These are phyloP conservation scores for Dipteronia sinensis DNA, from an alignment of 345 rosid species.

Conservation along the genomic window DNA sequence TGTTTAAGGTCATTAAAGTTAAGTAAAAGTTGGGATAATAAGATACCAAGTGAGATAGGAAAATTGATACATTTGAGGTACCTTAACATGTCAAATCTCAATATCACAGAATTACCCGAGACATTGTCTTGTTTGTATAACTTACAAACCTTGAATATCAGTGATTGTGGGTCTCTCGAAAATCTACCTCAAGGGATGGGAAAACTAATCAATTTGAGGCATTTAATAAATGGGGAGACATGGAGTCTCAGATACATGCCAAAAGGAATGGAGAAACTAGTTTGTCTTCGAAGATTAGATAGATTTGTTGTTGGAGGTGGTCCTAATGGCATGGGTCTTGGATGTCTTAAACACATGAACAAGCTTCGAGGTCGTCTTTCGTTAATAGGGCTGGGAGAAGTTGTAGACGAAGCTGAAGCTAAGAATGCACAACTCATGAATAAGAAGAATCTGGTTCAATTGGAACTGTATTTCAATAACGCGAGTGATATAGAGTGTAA, in stretches of 20 bases:
- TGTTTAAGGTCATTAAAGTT: background rate
- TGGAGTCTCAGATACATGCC: background rate
- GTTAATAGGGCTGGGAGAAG: background rate
- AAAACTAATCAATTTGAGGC: background rate
- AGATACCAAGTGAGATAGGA: background rate
- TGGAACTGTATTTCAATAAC: rapidly evolving
- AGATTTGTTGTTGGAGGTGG: background rate
- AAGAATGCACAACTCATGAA: background rate
- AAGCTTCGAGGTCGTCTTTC: background rate
- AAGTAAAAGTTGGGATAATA: too few species aligned
- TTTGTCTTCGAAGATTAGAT: background rate
- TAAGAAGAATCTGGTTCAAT: background rate
- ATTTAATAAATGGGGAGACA: background rate
- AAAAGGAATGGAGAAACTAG: background rate
- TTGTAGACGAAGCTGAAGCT: background rate
- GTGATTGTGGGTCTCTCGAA: background rate
- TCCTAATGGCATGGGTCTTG: background rate
- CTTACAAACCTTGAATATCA: background rate
- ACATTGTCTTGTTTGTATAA: background rate
- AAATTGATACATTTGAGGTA: background rate
- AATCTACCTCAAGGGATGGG: background rate
- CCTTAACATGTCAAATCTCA: background rate
- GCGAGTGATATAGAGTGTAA: background rate
- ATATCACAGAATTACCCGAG: background rate
- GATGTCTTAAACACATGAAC: background rate